These are phyloP conservation scores for Russula lepida DNA, from an alignment of 768 basidiomycete species.

Conservation along the genomic window DNA sequence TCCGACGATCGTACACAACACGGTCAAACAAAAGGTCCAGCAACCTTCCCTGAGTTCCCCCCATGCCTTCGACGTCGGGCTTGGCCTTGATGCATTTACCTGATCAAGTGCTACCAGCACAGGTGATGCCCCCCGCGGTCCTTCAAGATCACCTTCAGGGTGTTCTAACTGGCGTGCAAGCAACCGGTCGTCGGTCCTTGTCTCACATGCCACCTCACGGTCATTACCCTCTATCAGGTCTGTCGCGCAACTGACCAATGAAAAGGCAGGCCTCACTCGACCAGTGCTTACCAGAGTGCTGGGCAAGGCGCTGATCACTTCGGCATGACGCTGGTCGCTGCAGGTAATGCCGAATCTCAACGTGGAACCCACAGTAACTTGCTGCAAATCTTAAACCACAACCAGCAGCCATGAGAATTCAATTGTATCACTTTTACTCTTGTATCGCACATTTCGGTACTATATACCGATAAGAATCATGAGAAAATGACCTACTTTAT, in stretches of 20 bases:
- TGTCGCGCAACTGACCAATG: constrained; percentile 35
- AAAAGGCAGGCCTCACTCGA: constrained; percentile 24
- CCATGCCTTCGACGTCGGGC: constrained; percentile 35
- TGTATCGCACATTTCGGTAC: too few relatives aligned
- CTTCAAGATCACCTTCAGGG: constrained; percentile 24
- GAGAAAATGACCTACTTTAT: too few relatives aligned
- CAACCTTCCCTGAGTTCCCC: constrained; percentile 43
- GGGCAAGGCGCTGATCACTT: constrained; percentile 87
- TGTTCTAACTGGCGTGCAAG: constrained; percentile 34
- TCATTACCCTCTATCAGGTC: constrained; percentile 40
- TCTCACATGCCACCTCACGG: constrained; percentile 40
- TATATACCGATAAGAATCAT: too few relatives aligned
- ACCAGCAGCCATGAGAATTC: constrained; percentile 85
- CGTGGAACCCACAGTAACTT: too few relatives aligned
- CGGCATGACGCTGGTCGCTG: too few relatives aligned
- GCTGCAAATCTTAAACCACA: constrained; percentile 84
- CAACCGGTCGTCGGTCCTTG: constrained; percentile 59
- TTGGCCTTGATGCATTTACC: constrained; percentile 34
- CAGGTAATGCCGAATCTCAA: constrained; percentile 90
- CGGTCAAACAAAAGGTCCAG: constrained; percentile 24
- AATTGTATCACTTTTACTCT: too few relatives aligned
- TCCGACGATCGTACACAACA: constrained; percentile 42
- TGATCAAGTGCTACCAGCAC: constrained; percentile 32
- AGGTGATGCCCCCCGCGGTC: constrained; percentile 29
- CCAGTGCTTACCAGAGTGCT: constrained; percentile 52